phyloP scores from a whole-genome alignment of 1,139 yeast species.

The Kazachstania sp. region DNA sequence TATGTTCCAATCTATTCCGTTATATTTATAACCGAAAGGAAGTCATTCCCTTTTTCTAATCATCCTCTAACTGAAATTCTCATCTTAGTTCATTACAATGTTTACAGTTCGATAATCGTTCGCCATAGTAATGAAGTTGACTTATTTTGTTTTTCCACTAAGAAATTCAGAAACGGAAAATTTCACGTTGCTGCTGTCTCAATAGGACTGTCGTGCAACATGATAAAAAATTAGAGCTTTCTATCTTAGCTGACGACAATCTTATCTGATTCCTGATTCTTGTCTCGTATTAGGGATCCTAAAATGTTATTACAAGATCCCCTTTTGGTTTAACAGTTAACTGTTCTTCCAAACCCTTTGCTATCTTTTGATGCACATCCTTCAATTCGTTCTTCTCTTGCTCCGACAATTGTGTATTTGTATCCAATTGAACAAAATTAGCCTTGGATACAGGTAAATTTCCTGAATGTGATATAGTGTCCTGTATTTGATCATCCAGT shows the following conservation, averaged over 20 bases:
- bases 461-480: neutral
- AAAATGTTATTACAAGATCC: conserved; percentile 13
- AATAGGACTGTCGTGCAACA: no score
- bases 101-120: no score
- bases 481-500: conserved; percentile 1
- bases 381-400: neutral
- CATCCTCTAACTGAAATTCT: no score
- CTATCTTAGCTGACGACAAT: neutral
- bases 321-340: conserved; percentile 11
- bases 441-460: neutral
- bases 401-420: conserved; percentile 1
- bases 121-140: neutral
- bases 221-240: no score
- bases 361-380: conserved; percentile 9
- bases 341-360: conserved; percentile 11
- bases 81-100: no score
- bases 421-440: conserved; percentile 1
- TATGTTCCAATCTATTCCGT: no score
- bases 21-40: no score
- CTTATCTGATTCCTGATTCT: no score
- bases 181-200: no score
- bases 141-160: neutral
- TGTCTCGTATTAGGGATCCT: no score
- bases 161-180: no score
- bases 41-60: no score